Percentiles rank a stretch among this genome's conserved stretches.
Evolutionary conservation across 805 yeast genomes (phyloP).

Genomic region (Kluyveromyces siamensis): DNA sequence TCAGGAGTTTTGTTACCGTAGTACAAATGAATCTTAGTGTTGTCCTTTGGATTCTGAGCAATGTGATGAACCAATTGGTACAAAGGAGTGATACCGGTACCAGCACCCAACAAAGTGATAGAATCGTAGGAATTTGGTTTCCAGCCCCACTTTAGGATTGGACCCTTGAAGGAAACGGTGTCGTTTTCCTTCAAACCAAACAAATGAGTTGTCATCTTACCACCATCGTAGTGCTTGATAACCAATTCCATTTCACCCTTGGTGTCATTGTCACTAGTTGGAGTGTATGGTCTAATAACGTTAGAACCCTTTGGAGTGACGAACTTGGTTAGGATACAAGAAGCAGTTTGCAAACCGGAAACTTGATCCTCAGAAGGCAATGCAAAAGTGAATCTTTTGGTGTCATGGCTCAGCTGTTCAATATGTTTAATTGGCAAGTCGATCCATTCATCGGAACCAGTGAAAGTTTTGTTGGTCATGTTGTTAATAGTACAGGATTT

Average conservation of each 20-base stretch:
- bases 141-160: slow-evolving; percentile 87
- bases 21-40: slow-evolving; percentile 75
- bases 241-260: slow-evolving; percentile 73
- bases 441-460: slow-evolving; percentile 60
- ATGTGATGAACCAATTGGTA: slow-evolving; percentile 77
- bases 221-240: slow-evolving; percentile 76
- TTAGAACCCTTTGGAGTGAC: slow-evolving; percentile 75
- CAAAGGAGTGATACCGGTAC: slow-evolving; percentile 94
- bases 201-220: slow-evolving; percentile 74
- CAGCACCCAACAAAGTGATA: slow-evolving; percentile 86
- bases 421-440: slow-evolving; percentile 46
- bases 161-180: slow-evolving; percentile 87
- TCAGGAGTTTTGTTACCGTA: slow-evolving; percentile 70
- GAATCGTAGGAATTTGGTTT: slow-evolving; percentile 73
- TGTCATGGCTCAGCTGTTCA: slow-evolving; percentile 45
- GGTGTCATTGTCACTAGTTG: slow-evolving; percentile 59
- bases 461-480: slow-evolving; percentile 39
- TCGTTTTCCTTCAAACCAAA: slow-evolving; percentile 67
- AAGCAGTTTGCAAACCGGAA: slow-evolving; percentile 73
- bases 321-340: slow-evolving; percentile 71
- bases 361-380: slow-evolving; percentile 57
- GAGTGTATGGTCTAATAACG: slow-evolving; percentile 87
- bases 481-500: slow-evolving; percentile 21
- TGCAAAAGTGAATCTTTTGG: slow-evolving; percentile 62
- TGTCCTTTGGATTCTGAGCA: slow-evolving; percentile 72